These are phyloP conservation scores for Gossypium schwendimanii DNA, from an alignment of 441 rosid genomes.

Conservation along the genomic window DNA sequence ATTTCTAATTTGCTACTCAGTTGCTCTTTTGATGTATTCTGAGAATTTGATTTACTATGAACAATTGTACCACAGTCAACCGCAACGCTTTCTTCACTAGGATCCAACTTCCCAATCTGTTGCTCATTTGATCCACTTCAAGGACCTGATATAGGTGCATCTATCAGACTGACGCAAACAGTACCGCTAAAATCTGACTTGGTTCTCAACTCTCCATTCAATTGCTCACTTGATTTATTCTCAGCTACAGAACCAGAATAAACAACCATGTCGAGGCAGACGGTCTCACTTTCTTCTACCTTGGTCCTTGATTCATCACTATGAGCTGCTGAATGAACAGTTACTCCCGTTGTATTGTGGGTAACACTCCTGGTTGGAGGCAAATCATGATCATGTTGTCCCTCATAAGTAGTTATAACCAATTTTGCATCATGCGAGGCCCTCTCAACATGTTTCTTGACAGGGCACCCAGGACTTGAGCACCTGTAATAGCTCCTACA, in stretches of 20 bases:
- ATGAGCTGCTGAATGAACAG: constrained; percentile 20
- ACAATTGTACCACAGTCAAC: not conserved
- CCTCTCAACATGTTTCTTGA: constrained; percentile 87
- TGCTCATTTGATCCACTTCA: constrained; percentile 21
- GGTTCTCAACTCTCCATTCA: constrained; percentile 13
- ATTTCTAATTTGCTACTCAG: constrained; percentile 17
- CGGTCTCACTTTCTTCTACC: constrained; percentile 22
- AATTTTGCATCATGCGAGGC: constrained; percentile 70
- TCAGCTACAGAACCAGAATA: constrained; percentile 15
- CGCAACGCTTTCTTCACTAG: constrained; percentile 15
- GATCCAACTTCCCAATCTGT: constrained; percentile 24
- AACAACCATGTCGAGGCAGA: constrained; percentile 17
- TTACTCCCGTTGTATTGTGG: constrained; percentile 37
- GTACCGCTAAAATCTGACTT: constrained; percentile 18
- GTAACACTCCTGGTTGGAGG: constrained; percentile 71
- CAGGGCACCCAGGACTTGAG: constrained; percentile 82
- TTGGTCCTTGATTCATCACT: constrained; percentile 10
- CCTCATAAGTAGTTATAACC: constrained; percentile 85
- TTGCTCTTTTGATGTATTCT: constrained; percentile 21
- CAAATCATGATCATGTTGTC: constrained; percentile 65
- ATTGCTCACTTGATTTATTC: constrained; percentile 26
- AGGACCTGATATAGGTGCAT: constrained; percentile 1
- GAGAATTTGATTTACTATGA: constrained; percentile 3
- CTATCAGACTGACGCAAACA: not conserved
- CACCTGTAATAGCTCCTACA: constrained; percentile 94